phyloP scores from a whole-genome alignment of 495 filamentous ascomycete species.

The Lineolata rhizophorae region DNA sequence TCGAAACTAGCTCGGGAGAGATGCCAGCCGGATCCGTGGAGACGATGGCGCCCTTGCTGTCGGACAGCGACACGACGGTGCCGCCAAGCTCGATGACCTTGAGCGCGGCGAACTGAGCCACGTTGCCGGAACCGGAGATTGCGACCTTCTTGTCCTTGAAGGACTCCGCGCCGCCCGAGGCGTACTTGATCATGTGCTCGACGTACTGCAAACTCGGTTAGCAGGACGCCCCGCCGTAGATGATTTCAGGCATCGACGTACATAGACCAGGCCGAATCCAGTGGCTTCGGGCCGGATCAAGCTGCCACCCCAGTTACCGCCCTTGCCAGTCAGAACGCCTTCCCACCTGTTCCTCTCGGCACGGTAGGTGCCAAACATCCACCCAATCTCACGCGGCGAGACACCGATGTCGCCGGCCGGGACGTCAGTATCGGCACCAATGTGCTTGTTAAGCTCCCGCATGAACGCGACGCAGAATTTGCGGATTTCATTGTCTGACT shows the following conservation, averaged over 20 bases:
- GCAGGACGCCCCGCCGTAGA: conserved; percentile 1
- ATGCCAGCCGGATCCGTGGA: conserved; percentile 41
- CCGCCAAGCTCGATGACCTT: conserved; percentile 94
- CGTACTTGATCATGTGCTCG: conserved; percentile 84
- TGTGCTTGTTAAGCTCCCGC: conserved; percentile 83
- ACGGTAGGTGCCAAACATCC: conserved; percentile 90
- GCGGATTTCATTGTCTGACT: conserved; percentile 91
- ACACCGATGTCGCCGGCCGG: conserved; percentile 92
- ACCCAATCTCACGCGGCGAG: conserved; percentile 73
- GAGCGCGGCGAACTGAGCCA: conserved; percentile 92
- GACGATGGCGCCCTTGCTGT: conserved; percentile 69
- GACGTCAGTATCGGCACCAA: conserved; percentile 89
- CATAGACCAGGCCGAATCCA: conserved; percentile 88
- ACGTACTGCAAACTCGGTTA: conserved; percentile 36
- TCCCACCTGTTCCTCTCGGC: conserved; percentile 75
- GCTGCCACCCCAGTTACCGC: conserved; percentile 74
- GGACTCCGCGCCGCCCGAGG: conserved; percentile 53
- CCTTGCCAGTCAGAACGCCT: conserved; percentile 92
- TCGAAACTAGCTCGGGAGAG: conserved; percentile 51
- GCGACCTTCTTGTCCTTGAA: conserved; percentile 87
- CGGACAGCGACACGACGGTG: conserved; percentile 81
- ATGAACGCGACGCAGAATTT: conserved; percentile 95
- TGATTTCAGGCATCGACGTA: conserved; percentile 11
- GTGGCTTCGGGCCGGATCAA: conserved; percentile 95
- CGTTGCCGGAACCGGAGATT: conserved; percentile 94